A percentile compares a stretch with the other conserved stretches of the same genome.
Evolutionary conservation across 2,329 filamentous ascomycete genomes (phyloP).

Genomic region (Neophaeococcomyces mojaviensis): DNA sequence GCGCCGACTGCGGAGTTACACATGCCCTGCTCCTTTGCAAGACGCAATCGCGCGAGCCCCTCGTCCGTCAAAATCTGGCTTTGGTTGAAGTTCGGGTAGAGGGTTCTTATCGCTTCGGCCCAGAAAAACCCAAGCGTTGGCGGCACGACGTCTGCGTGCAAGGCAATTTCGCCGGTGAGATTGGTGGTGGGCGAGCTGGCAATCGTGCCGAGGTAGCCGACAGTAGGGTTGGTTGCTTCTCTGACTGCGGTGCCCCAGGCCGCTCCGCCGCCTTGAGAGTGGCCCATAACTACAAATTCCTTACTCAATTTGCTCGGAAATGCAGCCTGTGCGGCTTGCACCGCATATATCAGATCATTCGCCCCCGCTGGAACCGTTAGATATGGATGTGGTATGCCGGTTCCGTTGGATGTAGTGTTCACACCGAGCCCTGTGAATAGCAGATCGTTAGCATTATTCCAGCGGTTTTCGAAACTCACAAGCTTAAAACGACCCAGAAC

Average conservation of each 20-base stretch:
- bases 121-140: neutral
- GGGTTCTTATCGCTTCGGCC: neutral
- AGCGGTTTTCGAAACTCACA: no score
- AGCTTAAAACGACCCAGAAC: no score
- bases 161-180: neutral
- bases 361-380: conserved; percentile 32
- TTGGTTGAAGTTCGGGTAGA: conserved; percentile 1
- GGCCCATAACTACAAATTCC: conserved; percentile 40
- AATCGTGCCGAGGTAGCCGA: conserved; percentile 31
- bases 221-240: conserved; percentile 26
- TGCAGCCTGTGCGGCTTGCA: conserved; percentile 35
- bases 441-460: no score
- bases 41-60: neutral
- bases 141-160: neutral
- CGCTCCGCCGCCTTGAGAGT: conserved; percentile 41
- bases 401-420: conserved; percentile 27
- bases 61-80: neutral
- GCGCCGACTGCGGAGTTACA: neutral
- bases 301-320: conserved; percentile 31
- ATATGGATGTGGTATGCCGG: conserved; percentile 35
- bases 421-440: conserved; percentile 36
- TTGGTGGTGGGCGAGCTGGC: neutral
- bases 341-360: conserved; percentile 38
- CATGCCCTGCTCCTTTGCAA: neutral
- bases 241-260: conserved; percentile 36